Evolutionary conservation across 2,329 filamentous ascomycete species (phyloP).

Genomic region (Fusarium piperis): DNA sequence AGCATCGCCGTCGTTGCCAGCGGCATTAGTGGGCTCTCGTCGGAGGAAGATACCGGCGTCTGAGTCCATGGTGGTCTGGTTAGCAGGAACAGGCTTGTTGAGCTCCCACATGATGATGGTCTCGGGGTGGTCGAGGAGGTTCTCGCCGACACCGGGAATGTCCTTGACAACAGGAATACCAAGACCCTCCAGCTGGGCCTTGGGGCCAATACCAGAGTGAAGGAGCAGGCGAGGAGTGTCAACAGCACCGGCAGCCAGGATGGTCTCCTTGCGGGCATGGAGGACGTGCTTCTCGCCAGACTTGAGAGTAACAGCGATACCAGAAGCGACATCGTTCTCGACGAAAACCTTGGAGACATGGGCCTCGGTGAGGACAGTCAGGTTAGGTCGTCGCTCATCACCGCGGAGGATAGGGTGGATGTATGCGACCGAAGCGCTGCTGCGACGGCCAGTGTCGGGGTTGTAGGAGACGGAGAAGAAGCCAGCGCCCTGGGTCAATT

Average conservation of each 20-base stretch:
- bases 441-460: conserved; percentile 84
- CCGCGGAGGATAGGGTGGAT: conserved; percentile 90
- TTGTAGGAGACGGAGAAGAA: conserved; percentile 95
- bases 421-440: conserved; percentile 89
- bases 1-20: conserved; percentile 74
- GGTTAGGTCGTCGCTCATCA: conserved; percentile 82
- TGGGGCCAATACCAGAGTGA: conserved; percentile 66
- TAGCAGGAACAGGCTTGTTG: conserved; percentile 76
- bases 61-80: conserved; percentile 91
- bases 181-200: conserved; percentile 61
- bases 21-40: conserved; percentile 75
- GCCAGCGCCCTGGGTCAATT: conserved; percentile 79
- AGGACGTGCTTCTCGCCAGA: conserved; percentile 65
- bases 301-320: conserved; percentile 72
- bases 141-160: conserved; percentile 68
- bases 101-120: conserved; percentile 78
- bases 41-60: conserved; percentile 90
- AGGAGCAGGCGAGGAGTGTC: conserved; percentile 78
- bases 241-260: conserved; percentile 82
- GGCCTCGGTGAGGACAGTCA: conserved; percentile 87
- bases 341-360: conserved; percentile 88
- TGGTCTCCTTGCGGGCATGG: conserved; percentile 76
- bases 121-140: conserved; percentile 69
- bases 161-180: conserved; percentile 66
- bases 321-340: conserved; percentile 73